Base-by-base conservation (phyloP, 306 rosid genomes). In the Crotalaria pallida region DNA sequence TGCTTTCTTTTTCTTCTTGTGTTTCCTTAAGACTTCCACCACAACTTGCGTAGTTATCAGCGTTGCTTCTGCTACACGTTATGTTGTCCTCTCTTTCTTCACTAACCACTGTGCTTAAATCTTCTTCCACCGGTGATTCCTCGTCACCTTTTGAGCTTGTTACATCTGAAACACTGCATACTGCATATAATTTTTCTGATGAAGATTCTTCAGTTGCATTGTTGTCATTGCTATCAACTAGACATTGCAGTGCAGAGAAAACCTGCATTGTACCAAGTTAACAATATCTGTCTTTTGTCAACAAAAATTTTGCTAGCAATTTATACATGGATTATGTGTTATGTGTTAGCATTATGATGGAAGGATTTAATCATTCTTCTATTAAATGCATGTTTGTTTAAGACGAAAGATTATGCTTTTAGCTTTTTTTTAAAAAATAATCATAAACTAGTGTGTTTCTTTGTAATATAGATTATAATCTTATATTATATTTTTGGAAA, bases 161-260 rank as follows among this genome's bases (percentile, higher is more conserved):
- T 74, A 19, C 49, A 43, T 47, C 29, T 31, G 57, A 45, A 34
- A 3, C 26, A 48, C 3, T 29, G 53, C 27, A 24, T 62, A 3
- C 2, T 4, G 45, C 31, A 47, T 16, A 12, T 52, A 69, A 18
- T 6, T 17, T 73, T 78, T 34, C 49, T 11, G 60, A 10, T 59
- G 71, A 59, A 22, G 71, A 66, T 52, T 70, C 76, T 55, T 75
- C 64, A 31, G 10, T 15, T 15, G 1, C 33, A 52, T 21, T 3
- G 55, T 48, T 49, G 15, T 19, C 17, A n/a, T 60, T 65, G 72
- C 51, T 53, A 18, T 65, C 61, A 65, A 21, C 67, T 27, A n/a
- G 13, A 33, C 19, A 36, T 6, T 62, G 78, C 69, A 82, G 55
- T 27, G 71, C 58, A 5, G 83, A 79, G 58, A 79, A 74, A 61